Conservation (phyloP, 73 alveolate species). For the Tetrahymena malaccensis region DNA sequence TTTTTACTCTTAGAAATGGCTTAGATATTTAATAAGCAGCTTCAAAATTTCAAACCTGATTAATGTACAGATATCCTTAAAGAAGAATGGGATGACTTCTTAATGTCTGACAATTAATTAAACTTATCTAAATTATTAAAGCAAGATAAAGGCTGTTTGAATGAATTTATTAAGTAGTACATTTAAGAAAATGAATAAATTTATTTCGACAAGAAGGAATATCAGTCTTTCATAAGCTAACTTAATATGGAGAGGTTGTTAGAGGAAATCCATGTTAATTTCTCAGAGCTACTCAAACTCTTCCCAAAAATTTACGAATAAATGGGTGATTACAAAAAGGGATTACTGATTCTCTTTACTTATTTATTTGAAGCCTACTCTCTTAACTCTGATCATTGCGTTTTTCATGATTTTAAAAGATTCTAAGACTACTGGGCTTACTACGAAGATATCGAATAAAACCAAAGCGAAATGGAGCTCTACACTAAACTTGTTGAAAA, state of each 20-base stretch:
- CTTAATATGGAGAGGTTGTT: not conserved
- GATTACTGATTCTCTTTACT: not conserved
- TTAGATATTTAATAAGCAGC: not conserved
- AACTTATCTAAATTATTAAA: not conserved
- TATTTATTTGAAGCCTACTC: not conserved
- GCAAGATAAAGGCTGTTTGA: not conserved
- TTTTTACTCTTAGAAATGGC: not conserved
- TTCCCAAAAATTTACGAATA: not conserved
- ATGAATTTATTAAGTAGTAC: not conserved
- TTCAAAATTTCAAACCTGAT: not conserved
- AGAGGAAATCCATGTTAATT: not conserved
- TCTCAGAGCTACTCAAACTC: not conserved
- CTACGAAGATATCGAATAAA: not conserved
- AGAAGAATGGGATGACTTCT: not conserved
- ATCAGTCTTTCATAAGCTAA: not conserved
- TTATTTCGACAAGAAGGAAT: not conserved
- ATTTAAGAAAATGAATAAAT: not conserved
- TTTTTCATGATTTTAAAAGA: not conserved
- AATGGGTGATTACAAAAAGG: not conserved
- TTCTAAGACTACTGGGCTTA: not conserved
- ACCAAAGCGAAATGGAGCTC: not conserved
- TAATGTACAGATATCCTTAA: not conserved
- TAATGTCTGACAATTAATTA: not conserved
- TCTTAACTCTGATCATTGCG: not conserved
- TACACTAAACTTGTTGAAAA: not conserved